Base-by-base conservation (phyloP, 1,139 yeast species). In the Fermentozyma sake region DNA sequence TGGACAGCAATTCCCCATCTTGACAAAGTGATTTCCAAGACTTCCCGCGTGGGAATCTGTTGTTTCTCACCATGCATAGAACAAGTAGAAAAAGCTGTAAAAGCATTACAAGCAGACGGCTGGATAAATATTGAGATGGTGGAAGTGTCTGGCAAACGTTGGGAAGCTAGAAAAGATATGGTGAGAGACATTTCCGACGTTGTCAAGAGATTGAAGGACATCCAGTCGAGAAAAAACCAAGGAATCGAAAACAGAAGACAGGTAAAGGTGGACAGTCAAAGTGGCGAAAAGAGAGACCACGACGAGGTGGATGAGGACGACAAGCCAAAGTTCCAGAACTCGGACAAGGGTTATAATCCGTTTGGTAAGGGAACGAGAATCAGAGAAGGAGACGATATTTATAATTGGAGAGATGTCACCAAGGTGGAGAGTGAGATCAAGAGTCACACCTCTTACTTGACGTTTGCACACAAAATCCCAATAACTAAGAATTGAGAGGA, bases 41-140 rank as follows among this genome's bases (percentile, higher is more conserved):
- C 59, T 14, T 62, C 68, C 33, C 61, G 68, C 23, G 81, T 77
- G 8, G 78, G 82, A 2, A 70, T 91, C 29, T 91, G 98, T 57
- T 91, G 97, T 54, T 91, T 91, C 52, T 84, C 95, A 18, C 99
- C 99, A 7, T 93, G 99, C 56, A 85, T 93, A 30, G 99, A 93
- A 56, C 99, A 93, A 59, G 98, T 93, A 3, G 80, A 80, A 33
- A 79, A 83, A 45, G 83, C 97, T 0, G 77, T 91, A 8, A 79
- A 73, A 40, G 80, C 83, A 0, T 62, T 93, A 34, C 78, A 80
- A 40, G 71, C 65, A 18, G 58, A 77, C 28, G 96, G 95, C 1
- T 93, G 96, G 95, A 70, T 73, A n/a, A 72, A 76, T 21, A 79
- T 93, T 18, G 96, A 93, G 53, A 84, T 87, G 89, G 95, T 89